These are phyloP conservation scores for Sicyos baderoa DNA, from an alignment of 306 rosid genomes.

Conservation along the genomic window DNA sequence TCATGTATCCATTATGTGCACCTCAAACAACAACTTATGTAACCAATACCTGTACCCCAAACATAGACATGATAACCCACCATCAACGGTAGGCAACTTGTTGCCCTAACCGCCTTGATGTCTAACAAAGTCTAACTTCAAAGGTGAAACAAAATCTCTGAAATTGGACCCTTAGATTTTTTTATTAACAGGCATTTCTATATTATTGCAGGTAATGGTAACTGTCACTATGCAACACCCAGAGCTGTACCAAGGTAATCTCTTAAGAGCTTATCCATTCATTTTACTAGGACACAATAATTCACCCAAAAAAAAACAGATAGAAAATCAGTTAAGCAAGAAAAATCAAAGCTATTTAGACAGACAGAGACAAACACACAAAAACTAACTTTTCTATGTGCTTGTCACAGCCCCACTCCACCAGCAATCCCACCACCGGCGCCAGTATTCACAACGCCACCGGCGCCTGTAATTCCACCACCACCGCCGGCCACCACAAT, in stretches of 20 bases:
- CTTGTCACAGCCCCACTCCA: constrained; percentile 36
- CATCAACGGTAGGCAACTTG: too few species aligned
- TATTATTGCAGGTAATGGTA: constrained; percentile 50
- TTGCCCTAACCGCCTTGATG: too few species aligned
- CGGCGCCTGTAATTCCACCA: constrained; percentile 14
- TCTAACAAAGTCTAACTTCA: background rate
- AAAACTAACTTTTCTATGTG: background rate
- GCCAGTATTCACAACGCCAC: background rate
- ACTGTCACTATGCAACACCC: constrained; percentile 53
- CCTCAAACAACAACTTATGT: too few species aligned
- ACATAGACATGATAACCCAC: too few species aligned
- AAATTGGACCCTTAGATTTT: background rate
- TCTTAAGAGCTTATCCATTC: constrained; percentile 17
- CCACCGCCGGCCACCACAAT: constrained; percentile 28
- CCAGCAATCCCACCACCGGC: constrained; percentile 18
- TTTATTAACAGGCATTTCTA: constrained; percentile 11
- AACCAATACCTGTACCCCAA: too few species aligned
- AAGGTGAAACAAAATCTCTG: background rate
- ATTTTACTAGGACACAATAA: constrained; percentile 10
- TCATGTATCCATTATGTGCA: too few species aligned
- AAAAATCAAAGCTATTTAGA: background rate
- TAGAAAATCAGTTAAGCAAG: background rate
- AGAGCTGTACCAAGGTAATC: constrained; percentile 47
- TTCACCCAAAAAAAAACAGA: background rate
- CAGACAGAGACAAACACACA: background rate